Percentiles rank a stretch among this genome's conserved stretches.
phyloP scores from a whole-genome alignment of 202 grass and related monocot genomes.

The Thinopyrum obtusiflorum region DNA sequence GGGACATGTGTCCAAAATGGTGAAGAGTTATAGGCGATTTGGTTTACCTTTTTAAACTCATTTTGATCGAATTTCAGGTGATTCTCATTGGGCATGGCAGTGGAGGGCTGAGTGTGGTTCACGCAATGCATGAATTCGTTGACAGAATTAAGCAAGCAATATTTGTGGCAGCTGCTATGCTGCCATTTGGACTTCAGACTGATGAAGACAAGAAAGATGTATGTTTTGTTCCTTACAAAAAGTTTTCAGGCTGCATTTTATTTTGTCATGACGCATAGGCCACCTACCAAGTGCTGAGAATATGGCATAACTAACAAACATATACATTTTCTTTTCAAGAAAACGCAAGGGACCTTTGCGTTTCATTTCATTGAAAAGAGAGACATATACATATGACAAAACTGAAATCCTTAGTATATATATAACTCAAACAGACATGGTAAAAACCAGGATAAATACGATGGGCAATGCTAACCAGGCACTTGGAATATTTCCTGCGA shows the following conservation, averaged over 20 bases:
- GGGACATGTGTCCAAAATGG: neutral
- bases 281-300: neutral
- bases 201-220: conserved; percentile 62
- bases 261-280: neutral
- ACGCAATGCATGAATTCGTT: conserved; percentile 53
- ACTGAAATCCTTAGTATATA: neutral
- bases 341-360: too few relatives aligned
- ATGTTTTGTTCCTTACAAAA: neutral
- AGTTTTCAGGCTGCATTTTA: neutral
- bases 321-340: too few relatives aligned
- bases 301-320: neutral
- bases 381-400: neutral
- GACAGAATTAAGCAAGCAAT: conserved; percentile 47
- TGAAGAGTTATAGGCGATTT: neutral
- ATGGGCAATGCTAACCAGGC: neutral
- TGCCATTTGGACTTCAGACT: conserved; percentile 57
- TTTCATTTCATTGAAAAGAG: too few relatives aligned
- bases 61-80: conserved; percentile 30
- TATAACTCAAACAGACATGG: neutral
- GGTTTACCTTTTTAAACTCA: conserved; percentile 9
- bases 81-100: conserved; percentile 46
- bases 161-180: conserved; percentile 60
- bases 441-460: neutral
- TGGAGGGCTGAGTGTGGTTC: conserved; percentile 53
- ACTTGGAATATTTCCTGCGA: neutral